phyloP scores from a whole-genome alignment of 2,329 filamentous ascomycete genomes.

The Malbranchea zuffiana region DNA sequence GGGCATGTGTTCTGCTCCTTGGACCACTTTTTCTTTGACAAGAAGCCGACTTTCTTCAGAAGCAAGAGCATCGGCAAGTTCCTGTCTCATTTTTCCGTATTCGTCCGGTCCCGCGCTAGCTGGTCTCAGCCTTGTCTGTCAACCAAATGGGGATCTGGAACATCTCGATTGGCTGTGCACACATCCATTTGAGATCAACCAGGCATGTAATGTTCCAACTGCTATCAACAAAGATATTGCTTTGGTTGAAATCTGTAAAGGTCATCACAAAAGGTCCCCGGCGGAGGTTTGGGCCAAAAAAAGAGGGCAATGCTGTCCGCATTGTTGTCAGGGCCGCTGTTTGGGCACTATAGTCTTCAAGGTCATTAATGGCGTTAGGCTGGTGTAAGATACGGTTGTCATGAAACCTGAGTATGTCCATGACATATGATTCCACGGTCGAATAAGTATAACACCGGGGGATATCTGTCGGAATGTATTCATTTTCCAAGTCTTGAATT shows the following conservation, averaged over 20 bases:
- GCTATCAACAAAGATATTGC: constrained; percentile 29
- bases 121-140: constrained; percentile 10
- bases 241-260: constrained; percentile 32
- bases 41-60: constrained; percentile 9
- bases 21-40: too few relatives aligned
- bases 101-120: too few relatives aligned
- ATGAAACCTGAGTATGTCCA: constrained; percentile 20
- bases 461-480: constrained; percentile 21
- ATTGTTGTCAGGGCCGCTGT: constrained; percentile 23
- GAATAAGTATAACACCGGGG: constrained; percentile 18
- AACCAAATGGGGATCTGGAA: constrained; percentile 23
- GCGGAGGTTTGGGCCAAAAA: constrained; percentile 20
- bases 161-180: constrained; percentile 23
- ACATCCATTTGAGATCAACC: constrained; percentile 28
- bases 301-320: constrained; percentile 21
- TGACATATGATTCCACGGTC: constrained; percentile 19
- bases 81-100: constrained; percentile 7
- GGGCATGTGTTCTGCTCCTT: not conserved
- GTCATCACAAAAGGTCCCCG: constrained; percentile 26
- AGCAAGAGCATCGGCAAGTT: constrained; percentile 12
- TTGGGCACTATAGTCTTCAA: constrained; percentile 20
- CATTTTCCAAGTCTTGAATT: constrained; percentile 20
- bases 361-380: constrained; percentile 20
- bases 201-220: constrained; percentile 27
- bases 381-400: constrained; percentile 21